Evolutionary conservation across 1,139 yeast genomes (phyloP).

Genomic region (Sugiyamaella xylanicola): DNA sequence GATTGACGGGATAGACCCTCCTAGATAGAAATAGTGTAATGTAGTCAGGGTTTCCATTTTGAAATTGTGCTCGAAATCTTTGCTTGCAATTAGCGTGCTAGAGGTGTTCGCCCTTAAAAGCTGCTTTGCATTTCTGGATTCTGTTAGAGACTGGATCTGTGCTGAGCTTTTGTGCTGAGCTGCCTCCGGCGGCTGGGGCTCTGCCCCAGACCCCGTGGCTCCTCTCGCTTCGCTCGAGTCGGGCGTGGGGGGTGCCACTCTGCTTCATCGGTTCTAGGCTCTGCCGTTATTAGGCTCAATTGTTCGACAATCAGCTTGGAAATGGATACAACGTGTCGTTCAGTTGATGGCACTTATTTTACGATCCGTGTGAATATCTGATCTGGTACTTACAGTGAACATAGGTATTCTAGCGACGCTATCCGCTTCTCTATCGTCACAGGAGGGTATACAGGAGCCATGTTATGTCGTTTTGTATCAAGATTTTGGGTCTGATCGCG

Average conservation of each 20-base stretch:
- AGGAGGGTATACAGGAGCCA: conserved; percentile 15
- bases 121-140: conserved; percentile 28
- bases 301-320: no score
- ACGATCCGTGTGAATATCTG: no score
- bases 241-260: background rate
- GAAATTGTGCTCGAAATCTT: conserved; percentile 30
- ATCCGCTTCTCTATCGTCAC: conserved; percentile 29
- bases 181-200: conserved; percentile 3
- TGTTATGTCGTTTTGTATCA: background rate
- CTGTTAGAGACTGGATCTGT: no score
- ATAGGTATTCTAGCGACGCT: conserved; percentile 33
- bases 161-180: no score
- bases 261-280: no score
- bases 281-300: no score
- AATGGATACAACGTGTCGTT: no score
- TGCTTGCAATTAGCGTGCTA: conserved; percentile 29
- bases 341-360: no score
- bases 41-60: conserved; percentile 23
- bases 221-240: background rate
- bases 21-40: conserved; percentile 32
- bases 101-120: conserved; percentile 26
- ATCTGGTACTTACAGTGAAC: conserved; percentile 31
- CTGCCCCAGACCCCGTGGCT: conserved; percentile 1
- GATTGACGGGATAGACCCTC: conserved; percentile 33
- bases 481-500: background rate